Conservation (phyloP, 2,329 filamentous ascomycete species). For the Exophiala oligosperma region DNA sequence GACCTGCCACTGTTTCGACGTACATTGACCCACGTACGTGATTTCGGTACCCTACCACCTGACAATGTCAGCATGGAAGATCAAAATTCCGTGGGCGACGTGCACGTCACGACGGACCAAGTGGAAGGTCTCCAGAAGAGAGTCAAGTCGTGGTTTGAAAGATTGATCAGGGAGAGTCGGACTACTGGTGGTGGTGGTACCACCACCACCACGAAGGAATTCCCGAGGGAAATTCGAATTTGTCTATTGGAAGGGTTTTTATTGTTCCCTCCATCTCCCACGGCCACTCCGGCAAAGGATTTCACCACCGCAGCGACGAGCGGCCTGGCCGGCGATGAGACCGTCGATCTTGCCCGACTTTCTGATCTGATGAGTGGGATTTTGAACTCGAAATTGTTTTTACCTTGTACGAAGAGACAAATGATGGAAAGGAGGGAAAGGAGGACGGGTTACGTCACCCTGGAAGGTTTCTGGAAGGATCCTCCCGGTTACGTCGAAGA, state of each 20-base stretch:
- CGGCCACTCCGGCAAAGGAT: conserved; percentile 20
- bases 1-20: conserved; percentile 67
- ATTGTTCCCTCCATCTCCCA: conserved; percentile 61
- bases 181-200: not conserved
- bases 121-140: conserved; percentile 29
- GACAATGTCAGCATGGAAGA: conserved; percentile 58
- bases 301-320: not conserved
- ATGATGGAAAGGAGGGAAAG: conserved; percentile 43
- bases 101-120: conserved; percentile 34
- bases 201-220: not conserved
- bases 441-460: conserved; percentile 49
- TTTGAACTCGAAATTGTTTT: conserved; percentile 76
- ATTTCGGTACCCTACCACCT: conserved; percentile 58
- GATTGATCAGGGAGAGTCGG: conserved; percentile 17
- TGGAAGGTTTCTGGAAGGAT: conserved; percentile 89
- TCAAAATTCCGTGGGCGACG: conserved; percentile 53
- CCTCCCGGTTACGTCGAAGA: conserved; percentile 91
- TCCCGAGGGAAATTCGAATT: conserved; percentile 44
- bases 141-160: conserved; percentile 26
- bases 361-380: conserved; percentile 37
- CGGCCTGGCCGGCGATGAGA: not conserved
- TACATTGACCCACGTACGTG: conserved; percentile 69
- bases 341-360: conserved; percentile 4
- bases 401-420: conserved; percentile 64
- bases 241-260: conserved; percentile 88